phyloP scores from a whole-genome alignment of 768 basidiomycete genomes.

The Chalciporus piperatus region DNA sequence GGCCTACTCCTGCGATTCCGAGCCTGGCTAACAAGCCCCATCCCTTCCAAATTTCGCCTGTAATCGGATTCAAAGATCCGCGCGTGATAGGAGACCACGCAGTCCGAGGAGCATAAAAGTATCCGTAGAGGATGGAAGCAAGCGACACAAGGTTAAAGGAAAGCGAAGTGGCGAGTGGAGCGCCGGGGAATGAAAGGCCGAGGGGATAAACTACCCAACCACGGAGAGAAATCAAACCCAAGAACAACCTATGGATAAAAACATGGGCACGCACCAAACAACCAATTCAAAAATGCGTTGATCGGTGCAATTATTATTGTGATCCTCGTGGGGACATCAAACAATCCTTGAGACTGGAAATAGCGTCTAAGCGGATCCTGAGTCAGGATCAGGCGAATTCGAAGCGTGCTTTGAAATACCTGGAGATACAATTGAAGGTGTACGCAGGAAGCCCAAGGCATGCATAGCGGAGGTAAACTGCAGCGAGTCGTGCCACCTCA shows the following conservation, averaged over 20 bases:
- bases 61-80: constrained; percentile 44
- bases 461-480: constrained; percentile 72
- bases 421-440: constrained; percentile 52
- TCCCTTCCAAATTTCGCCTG: constrained; percentile 58
- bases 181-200: constrained; percentile 86
- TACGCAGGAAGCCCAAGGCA: constrained; percentile 80
- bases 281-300: constrained; percentile 79
- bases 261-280: constrained; percentile 58
- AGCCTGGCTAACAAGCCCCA: constrained; percentile 70
- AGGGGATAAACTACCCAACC: constrained; percentile 41
- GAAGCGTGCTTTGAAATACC: constrained; percentile 29
- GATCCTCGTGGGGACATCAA: constrained; percentile 81
- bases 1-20: constrained; percentile 78
- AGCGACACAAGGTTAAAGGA: constrained; percentile 83
- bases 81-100: constrained; percentile 64
- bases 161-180: constrained; percentile 85
- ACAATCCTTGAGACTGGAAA: constrained; percentile 83
- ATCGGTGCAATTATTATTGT: constrained; percentile 80
- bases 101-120: constrained; percentile 57
- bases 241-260: not conserved
- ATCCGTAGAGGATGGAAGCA: constrained; percentile 60
- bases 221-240: not conserved
- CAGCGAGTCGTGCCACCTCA: constrained; percentile 77
- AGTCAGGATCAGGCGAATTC: not conserved
- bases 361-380: constrained; percentile 34